These are phyloP conservation scores for Cercophora samala DNA, from an alignment of 495 filamentous ascomycete genomes.

Conservation along the genomic window DNA sequence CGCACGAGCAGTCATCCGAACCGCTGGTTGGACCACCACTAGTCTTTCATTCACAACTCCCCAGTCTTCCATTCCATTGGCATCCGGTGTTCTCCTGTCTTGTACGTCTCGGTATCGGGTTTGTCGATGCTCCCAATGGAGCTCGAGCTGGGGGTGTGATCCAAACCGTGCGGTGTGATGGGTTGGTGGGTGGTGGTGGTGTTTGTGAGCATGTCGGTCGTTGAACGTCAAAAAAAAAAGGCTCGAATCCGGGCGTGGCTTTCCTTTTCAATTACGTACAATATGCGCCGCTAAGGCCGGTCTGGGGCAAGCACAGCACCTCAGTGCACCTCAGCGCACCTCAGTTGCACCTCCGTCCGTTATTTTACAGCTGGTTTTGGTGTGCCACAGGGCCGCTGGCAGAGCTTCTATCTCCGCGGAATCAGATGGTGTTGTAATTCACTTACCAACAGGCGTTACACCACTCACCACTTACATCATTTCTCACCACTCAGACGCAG, in stretches of 20 bases:
- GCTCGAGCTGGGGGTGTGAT: neutral
- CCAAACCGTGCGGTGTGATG: neutral
- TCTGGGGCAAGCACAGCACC: conserved; percentile 19
- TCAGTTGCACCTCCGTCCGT: conserved; percentile 21
- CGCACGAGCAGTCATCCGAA: conserved; percentile 12
- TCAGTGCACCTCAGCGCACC: conserved; percentile 23
- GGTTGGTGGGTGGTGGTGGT: neutral
- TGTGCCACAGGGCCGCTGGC: conserved; percentile 13
- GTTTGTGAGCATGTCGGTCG: neutral
- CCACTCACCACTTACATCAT: neutral
- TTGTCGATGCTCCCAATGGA: neutral
- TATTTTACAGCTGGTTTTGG: conserved; percentile 8
- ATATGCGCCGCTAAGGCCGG: conserved; percentile 29
- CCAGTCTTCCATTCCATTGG: neutral
- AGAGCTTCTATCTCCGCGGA: conserved; percentile 30
- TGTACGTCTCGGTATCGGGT: neutral
- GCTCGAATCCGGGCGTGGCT: conserved; percentile 6
- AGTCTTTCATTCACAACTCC: neutral
- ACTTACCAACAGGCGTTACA: conserved; percentile 1
- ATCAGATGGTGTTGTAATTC: neutral
- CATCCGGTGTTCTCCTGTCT: neutral
- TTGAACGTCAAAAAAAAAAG: conserved; percentile 6
- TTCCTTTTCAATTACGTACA: conserved; percentile 38
- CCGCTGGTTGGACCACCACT: neutral
- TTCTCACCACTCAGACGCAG: neutral